A percentile compares a stretch with the other conserved stretches of the same genome.
phyloP scores from a whole-genome alignment of 2,329 filamentous ascomycete genomes.

The Amauroascus niger region DNA sequence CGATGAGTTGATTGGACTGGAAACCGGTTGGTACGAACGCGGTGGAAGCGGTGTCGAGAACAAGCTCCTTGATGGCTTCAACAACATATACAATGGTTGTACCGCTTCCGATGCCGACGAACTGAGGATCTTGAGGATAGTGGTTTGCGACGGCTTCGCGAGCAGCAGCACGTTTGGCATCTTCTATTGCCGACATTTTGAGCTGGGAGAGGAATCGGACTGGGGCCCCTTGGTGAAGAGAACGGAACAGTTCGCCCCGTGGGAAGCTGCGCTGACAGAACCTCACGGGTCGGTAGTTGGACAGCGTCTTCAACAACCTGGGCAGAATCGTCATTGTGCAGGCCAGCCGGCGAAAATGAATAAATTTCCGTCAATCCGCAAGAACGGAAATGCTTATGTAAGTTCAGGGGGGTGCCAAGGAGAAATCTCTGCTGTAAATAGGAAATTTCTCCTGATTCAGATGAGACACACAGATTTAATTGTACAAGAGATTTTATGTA shows the following conservation, averaged over 20 bases:
- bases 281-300: not conserved
- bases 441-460: too few species aligned
- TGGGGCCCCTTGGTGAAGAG: not conserved
- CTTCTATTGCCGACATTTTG: constrained; percentile 42
- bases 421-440: too few species aligned
- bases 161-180: constrained; percentile 52
- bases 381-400: not conserved
- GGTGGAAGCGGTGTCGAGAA: constrained; percentile 47
- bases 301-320: not conserved
- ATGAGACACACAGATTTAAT: too few species aligned
- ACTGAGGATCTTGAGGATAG: constrained; percentile 48
- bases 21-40: constrained; percentile 87
- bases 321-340: not conserved
- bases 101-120: constrained; percentile 56
- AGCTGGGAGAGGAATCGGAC: not conserved
- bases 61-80: constrained; percentile 50
- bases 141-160: constrained; percentile 50
- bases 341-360: not conserved
- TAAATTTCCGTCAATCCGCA: not conserved
- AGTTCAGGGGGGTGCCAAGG: too few species aligned
- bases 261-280: not conserved
- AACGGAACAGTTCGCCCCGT: not conserved
- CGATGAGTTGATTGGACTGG: constrained; percentile 80
- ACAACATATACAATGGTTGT: constrained; percentile 60
- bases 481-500: too few species aligned